Conservation (phyloP, 2,329 filamentous ascomycete genomes). For the Byssothecium circinans region DNA sequence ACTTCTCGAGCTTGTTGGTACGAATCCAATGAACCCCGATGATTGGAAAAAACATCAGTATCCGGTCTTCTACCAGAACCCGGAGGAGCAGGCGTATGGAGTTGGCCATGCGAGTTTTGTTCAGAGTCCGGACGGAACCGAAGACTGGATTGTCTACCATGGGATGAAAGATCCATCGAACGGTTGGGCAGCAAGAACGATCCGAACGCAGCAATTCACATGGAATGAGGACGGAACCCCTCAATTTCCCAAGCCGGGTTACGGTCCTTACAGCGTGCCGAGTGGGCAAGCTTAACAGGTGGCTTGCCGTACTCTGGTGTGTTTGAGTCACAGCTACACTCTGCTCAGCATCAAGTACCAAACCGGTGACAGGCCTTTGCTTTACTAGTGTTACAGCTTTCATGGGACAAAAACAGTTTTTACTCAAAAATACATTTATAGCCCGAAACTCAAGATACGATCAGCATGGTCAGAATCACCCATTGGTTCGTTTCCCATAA, state of each 20-base stretch:
- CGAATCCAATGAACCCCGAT: slow-evolving; percentile 52
- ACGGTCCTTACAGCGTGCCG: slow-evolving; percentile 49
- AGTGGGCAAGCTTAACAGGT: slow-evolving; percentile 24
- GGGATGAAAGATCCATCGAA: slow-evolving; percentile 53
- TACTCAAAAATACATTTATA: too few relatives aligned
- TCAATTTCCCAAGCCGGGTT: slow-evolving; percentile 52
- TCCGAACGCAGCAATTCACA: slow-evolving; percentile 52
- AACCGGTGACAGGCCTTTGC: too few relatives aligned
- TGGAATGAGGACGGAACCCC: slow-evolving; percentile 54
- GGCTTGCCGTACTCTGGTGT: too few relatives aligned
- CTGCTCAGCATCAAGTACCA: too few relatives aligned
- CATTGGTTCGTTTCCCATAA: too few relatives aligned
- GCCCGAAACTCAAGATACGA: too few relatives aligned
- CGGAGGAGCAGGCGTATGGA: slow-evolving; percentile 48
- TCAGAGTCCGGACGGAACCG: slow-evolving; percentile 50
- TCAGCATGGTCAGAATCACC: too few relatives aligned
- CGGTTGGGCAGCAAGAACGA: slow-evolving; percentile 52
- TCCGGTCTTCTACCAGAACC: slow-evolving; percentile 54
- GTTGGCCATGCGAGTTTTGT: slow-evolving; percentile 57
- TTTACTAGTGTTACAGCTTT: too few relatives aligned
- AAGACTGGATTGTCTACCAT: slow-evolving; percentile 58
- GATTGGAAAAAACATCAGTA: slow-evolving; percentile 53
- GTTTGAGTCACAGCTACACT: too few relatives aligned
- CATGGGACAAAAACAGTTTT: too few relatives aligned
- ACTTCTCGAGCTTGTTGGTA: slow-evolving; percentile 52